A percentile compares a stretch with the other conserved stretches of the same genome.
These are phyloP conservation scores for Mentha longifolia DNA, from an alignment of 257 asterid species.

Conservation along the genomic window DNA sequence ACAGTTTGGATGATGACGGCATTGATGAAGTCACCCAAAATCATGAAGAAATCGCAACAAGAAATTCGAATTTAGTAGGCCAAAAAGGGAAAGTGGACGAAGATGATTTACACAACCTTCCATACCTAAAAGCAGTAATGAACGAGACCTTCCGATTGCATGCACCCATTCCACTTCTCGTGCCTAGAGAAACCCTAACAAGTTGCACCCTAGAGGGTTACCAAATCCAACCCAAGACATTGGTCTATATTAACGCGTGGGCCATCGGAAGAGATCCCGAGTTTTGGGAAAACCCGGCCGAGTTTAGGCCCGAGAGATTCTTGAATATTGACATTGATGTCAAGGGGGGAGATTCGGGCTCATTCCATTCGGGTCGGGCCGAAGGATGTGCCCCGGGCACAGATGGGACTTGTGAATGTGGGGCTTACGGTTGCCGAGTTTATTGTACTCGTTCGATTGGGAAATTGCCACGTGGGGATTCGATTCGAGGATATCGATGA, in stretches of 20 bases:
- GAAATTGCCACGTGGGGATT: background rate
- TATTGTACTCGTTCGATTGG: slow-evolving; percentile 22
- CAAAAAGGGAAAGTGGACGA: background rate
- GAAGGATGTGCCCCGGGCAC: slow-evolving; percentile 23
- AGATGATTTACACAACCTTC: too few relatives aligned
- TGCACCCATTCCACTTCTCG: slow-evolving; percentile 19
- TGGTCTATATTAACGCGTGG: slow-evolving; percentile 4
- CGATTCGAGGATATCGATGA: background rate
- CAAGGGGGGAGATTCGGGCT: slow-evolving; percentile 7
- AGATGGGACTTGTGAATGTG: slow-evolving; percentile 13
- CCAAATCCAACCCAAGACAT: slow-evolving; percentile 9
- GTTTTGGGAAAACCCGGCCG: too few relatives aligned
- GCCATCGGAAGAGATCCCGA: too few relatives aligned
- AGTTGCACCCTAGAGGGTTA: slow-evolving; percentile 22
- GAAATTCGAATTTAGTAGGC: slow-evolving; percentile 7
- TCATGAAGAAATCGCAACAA: slow-evolving; percentile 15
- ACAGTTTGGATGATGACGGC: slow-evolving; percentile 29
- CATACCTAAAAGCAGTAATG: too few relatives aligned
- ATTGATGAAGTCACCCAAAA: slow-evolving; percentile 11
- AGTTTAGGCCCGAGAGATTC: background rate
- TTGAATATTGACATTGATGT: background rate
- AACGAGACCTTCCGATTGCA: slow-evolving; percentile 24
- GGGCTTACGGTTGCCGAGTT: slow-evolving; percentile 23
- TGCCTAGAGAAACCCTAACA: slow-evolving; percentile 1
- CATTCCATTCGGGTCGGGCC: slow-evolving; percentile 25